Conservation (phyloP, 345 rosid genomes). For the Populus pruinosa region DNA sequence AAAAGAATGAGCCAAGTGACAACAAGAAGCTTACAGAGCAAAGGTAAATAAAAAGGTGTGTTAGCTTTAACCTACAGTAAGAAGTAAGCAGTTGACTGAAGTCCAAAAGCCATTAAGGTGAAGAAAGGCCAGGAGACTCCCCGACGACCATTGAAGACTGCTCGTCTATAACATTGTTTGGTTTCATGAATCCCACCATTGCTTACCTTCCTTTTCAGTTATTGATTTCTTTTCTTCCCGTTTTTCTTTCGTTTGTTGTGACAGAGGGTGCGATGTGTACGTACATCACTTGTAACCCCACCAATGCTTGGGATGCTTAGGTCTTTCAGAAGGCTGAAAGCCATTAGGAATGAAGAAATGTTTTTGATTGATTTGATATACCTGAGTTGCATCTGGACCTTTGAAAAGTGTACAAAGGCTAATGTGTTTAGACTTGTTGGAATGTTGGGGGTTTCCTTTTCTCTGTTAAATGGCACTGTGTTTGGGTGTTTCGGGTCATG, state of each 20-base stretch:
- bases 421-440: constrained; percentile 31
- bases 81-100: constrained; percentile 25
- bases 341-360: constrained; percentile 40
- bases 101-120: background rate
- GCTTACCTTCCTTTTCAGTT: constrained; percentile 1
- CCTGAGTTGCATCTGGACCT: constrained; percentile 38
- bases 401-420: constrained; percentile 29
- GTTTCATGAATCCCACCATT: constrained; percentile 23
- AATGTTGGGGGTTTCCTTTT: constrained; percentile 12
- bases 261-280: constrained; percentile 5
- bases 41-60: constrained; percentile 25
- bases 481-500: too few relatives aligned
- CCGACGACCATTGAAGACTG: constrained; percentile 8
- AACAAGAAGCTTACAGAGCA: constrained; percentile 17
- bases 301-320: constrained; percentile 50
- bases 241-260: constrained; percentile 19
- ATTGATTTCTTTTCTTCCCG: background rate
- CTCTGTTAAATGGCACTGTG: too few relatives aligned
- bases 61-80: constrained; percentile 21
- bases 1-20: constrained; percentile 16
- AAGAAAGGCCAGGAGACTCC: constrained; percentile 25
- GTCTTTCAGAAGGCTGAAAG: constrained; percentile 59
- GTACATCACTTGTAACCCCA: constrained; percentile 23
- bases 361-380: constrained; percentile 42
- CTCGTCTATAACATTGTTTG: constrained; percentile 30